phyloP scores from a whole-genome alignment of 805 yeast genomes.

The Wickerhamiella galacta region DNA sequence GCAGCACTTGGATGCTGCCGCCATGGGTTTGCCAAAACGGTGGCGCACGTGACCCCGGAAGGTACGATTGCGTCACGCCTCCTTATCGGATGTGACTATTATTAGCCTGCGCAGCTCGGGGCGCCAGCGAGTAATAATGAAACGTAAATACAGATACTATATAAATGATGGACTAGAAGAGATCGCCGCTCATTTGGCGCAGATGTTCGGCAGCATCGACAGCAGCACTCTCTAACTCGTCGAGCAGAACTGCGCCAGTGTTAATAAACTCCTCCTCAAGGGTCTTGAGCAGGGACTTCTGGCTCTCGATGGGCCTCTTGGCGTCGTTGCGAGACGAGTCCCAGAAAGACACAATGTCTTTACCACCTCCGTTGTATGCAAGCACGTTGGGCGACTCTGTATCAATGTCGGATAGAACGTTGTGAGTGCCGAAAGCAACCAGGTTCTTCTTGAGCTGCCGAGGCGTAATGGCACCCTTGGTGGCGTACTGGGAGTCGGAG shows the following conservation, averaged over 20 bases:
- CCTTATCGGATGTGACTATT: too few relatives aligned
- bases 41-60: too few relatives aligned
- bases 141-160: too few relatives aligned
- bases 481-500: conserved; percentile 30
- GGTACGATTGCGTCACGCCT: too few relatives aligned
- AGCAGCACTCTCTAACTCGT: conserved; percentile 2
- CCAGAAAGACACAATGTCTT: conserved; percentile 37
- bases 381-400: conserved; percentile 39
- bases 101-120: too few relatives aligned
- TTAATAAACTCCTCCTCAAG: conserved; percentile 6
- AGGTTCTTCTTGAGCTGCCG: conserved; percentile 36
- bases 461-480: conserved; percentile 32
- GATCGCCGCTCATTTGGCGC: neutral
- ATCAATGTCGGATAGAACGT: conserved; percentile 30
- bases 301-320: conserved; percentile 3
- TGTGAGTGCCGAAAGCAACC: conserved; percentile 35
- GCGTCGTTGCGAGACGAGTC: conserved; percentile 1
- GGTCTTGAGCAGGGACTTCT: conserved; percentile 4
- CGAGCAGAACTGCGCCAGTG: conserved; percentile 8
- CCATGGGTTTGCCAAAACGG: too few relatives aligned
- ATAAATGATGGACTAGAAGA: neutral
- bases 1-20: too few relatives aligned
- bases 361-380: conserved; percentile 47
- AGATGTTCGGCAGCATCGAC: neutral
- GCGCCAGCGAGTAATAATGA: neutral